Evolutionary conservation across 768 basidiomycete species (phyloP).

Genomic region (Calocera cornea): DNA sequence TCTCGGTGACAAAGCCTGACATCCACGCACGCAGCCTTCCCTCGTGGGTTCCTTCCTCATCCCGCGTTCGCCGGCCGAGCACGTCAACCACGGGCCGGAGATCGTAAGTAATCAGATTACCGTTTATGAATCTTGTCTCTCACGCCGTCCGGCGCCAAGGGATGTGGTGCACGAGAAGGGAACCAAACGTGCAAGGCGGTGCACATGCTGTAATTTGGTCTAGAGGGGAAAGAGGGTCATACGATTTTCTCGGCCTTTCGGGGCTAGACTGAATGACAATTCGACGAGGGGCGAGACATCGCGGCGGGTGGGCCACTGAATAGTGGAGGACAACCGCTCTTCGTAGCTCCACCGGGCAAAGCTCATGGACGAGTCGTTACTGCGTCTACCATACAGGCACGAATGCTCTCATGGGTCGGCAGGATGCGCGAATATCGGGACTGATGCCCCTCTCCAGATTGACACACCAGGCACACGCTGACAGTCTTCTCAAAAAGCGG

Average conservation of each 20-base stretch:
- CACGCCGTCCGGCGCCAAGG: neutral
- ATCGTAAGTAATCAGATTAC: constrained; percentile 3
- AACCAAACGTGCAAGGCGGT: neutral
- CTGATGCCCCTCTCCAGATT: too few relatives aligned
- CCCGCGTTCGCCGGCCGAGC: neutral
- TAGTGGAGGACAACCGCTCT: constrained; percentile 1
- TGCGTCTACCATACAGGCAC: too few relatives aligned
- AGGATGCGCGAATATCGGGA: too few relatives aligned
- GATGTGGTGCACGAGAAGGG: neutral
- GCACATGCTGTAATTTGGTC: neutral
- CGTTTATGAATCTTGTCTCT: neutral
- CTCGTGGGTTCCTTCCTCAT: neutral
- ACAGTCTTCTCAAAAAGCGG: too few relatives aligned
- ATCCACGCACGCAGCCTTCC: neutral
- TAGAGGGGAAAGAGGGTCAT: neutral
- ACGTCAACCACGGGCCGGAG: neutral
- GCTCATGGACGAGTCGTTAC: neutral
- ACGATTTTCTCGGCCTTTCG: neutral
- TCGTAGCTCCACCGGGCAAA: too few relatives aligned
- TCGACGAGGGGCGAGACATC: neutral
- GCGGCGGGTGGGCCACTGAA: neutral
- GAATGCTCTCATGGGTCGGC: too few relatives aligned
- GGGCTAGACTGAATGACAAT: neutral
- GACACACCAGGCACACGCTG: too few relatives aligned
- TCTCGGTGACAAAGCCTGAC: neutral